A percentile compares a stretch with the other conserved stretches of the same genome.
Evolutionary conservation across 768 basidiomycete species (phyloP).

Genomic region (Jaapia argillacea): DNA sequence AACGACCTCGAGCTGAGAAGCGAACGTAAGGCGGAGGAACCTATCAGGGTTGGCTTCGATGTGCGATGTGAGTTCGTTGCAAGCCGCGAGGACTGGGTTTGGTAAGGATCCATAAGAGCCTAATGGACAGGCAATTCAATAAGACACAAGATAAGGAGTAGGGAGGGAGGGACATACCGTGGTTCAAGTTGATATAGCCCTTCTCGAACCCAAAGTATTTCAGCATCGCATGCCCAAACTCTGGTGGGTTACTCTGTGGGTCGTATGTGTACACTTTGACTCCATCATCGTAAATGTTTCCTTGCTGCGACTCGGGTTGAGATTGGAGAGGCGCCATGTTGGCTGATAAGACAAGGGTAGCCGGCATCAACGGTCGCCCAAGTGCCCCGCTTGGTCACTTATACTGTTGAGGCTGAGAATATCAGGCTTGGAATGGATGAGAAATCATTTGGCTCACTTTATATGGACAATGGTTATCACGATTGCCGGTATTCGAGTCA

Average conservation of each 20-base stretch:
- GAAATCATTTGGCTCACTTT: too few relatives aligned
- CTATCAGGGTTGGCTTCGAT: slow-evolving; percentile 48
- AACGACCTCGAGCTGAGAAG: slow-evolving; percentile 24
- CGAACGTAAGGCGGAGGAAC: slow-evolving; percentile 33
- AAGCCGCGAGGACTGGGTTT: slow-evolving; percentile 35
- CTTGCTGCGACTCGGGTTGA: too few relatives aligned
- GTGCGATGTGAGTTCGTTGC: slow-evolving; percentile 27
- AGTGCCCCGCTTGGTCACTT: too few relatives aligned
- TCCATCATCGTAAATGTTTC: too few relatives aligned
- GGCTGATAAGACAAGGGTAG: too few relatives aligned
- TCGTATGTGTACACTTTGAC: background rate
- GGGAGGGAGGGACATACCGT: slow-evolving; percentile 29
- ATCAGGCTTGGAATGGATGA: too few relatives aligned
- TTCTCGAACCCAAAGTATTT: slow-evolving; percentile 48
- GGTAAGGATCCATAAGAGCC: slow-evolving; percentile 55
- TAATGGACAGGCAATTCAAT: slow-evolving; percentile 10
- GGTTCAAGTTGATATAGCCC: slow-evolving; percentile 54
- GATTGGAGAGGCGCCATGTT: too few relatives aligned
- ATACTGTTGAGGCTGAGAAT: too few relatives aligned
- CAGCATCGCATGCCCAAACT: slow-evolving; percentile 47
- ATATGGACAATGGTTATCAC: too few relatives aligned
- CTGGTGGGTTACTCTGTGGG: slow-evolving; percentile 18
- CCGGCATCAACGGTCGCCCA: too few relatives aligned
- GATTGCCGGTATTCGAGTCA: too few relatives aligned
- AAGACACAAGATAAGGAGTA: background rate